A percentile compares a stretch with the other conserved stretches of the same genome.
Evolutionary conservation across 2,329 filamentous ascomycete species (phyloP).

Genomic region (Fusarium xylarioides): DNA sequence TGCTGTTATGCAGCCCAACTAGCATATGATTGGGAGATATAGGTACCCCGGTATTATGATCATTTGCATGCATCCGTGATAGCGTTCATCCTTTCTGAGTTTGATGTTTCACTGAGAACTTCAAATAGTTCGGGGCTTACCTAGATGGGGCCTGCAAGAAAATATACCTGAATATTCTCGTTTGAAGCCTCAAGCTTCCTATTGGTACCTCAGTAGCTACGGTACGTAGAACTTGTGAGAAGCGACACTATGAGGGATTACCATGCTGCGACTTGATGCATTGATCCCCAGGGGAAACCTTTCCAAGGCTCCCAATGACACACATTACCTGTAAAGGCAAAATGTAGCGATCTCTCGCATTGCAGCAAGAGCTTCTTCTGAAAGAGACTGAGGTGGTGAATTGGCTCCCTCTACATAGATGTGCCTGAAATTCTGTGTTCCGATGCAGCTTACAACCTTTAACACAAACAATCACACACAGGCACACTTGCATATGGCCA

Average conservation of each 20-base stretch:
- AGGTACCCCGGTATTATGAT: neutral
- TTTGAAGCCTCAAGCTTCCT: neutral
- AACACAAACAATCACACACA: neutral
- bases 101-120: neutral
- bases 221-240: neutral
- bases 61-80: neutral
- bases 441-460: conserved; percentile 4
- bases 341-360: neutral
- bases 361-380: neutral
- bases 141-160: neutral
- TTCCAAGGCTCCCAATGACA: neutral
- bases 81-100: neutral
- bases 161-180: neutral
- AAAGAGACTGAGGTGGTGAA: neutral
- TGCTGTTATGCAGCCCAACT: neutral
- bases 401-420: conserved; percentile 18
- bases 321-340: neutral
- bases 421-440: conserved; percentile 6
- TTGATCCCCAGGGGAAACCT: neutral
- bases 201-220: neutral
- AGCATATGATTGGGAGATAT: neutral
- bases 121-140: neutral
- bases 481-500: neutral
- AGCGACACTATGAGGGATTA: neutral
- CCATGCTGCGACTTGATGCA: neutral